Evolutionary conservation across 2,329 filamentous ascomycete genomes (phyloP), one percentile per base, ranked within the genome.

Genomic region (Graphilbum ipis-grandicollis): DNA sequence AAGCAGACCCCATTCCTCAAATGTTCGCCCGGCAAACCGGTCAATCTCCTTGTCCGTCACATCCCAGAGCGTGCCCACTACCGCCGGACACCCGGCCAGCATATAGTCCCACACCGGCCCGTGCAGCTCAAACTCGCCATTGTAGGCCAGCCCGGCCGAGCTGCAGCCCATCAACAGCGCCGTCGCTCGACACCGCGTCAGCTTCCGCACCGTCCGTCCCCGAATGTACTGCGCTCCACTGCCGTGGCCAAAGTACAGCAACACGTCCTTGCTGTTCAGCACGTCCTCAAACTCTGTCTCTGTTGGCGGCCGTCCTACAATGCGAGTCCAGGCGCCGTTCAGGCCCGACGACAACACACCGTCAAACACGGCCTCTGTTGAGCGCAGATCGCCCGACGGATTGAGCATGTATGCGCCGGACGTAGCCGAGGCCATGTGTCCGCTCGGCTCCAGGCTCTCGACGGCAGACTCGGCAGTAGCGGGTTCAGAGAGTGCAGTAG

Each of bases 31-130:
- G 0, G 86, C 81, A 54, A 93, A 93, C 15, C 86, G 79, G 59
- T 98, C 92, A 53, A 94, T 93, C 54, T 98, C 90, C 49, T 82
- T 82, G 54, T 98, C 90, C 9, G 90, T 98, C 35, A 98, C 90
- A 55, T 98, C 90, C 90, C 90, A 98, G 28, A 98, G 64, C 14
- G 86, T 94, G 33, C 85, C 90, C 2, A 96, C 75, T 9, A 96
- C 73, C 0, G 88, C 85, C 4, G 84, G 85, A 47, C 71, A 75
- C 1, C 84, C 88, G 0, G 85, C 86, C 46, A 88, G 75, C 57
- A 98, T 75, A 58, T 96, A 96, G 48, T 86, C 85, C 59, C 86
- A 75, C 19, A 90, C 81, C 39, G 88, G 84, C 1, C 90, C 88
- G 47, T 81, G 79, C n/a, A 80, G 77, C 54, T 96, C 86, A 49